A percentile compares a stretch with the other conserved stretches of the same genome.
Conservation (phyloP, 2,329 filamentous ascomycete species). For the Cladophialophora carrionii region DNA sequence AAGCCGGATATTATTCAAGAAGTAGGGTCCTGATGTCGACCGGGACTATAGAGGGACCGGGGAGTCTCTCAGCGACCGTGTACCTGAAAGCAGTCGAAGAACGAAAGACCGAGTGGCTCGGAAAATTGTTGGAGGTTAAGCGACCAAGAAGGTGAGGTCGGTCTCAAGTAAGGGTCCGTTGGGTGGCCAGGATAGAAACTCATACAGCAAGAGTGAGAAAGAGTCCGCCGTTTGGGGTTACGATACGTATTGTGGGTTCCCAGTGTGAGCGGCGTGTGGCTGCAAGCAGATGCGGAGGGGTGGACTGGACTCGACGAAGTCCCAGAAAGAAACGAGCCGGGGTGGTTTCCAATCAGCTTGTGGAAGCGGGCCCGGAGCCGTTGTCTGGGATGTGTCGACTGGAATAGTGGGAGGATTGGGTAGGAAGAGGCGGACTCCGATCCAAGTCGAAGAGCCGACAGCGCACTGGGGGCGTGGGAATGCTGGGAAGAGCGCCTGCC, state of each 20-base stretch:
- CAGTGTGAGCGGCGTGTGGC: conserved; percentile 8
- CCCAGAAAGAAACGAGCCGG: not conserved
- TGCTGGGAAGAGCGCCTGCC: not conserved
- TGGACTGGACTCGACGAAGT: not conserved
- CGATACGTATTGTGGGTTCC: conserved; percentile 12
- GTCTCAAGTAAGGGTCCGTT: conserved; percentile 14
- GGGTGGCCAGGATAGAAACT: conserved; percentile 9
- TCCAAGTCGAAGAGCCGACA: not conserved
- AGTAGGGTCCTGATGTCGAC: conserved; percentile 13
- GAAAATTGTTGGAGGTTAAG: conserved; percentile 22
- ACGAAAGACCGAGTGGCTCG: conserved; percentile 19
- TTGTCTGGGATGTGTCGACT: not conserved
- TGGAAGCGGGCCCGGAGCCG: not conserved
- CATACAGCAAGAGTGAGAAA: conserved; percentile 9
- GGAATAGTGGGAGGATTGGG: not conserved
- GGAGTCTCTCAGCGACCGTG: conserved; percentile 7
- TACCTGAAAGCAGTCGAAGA: conserved; percentile 15
- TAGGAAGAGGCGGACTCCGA: conserved; percentile 6
- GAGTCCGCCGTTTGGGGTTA: conserved; percentile 10
- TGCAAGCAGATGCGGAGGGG: conserved; percentile 10
- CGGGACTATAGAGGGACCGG: conserved; percentile 3
- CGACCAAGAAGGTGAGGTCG: conserved; percentile 17
- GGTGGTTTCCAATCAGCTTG: conserved; percentile 3
- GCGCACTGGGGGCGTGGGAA: not conserved
- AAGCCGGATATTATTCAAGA: conserved; percentile 11